phyloP scores from a whole-genome alignment of 768 basidiomycete genomes.

The Leccinum truebloodii region DNA sequence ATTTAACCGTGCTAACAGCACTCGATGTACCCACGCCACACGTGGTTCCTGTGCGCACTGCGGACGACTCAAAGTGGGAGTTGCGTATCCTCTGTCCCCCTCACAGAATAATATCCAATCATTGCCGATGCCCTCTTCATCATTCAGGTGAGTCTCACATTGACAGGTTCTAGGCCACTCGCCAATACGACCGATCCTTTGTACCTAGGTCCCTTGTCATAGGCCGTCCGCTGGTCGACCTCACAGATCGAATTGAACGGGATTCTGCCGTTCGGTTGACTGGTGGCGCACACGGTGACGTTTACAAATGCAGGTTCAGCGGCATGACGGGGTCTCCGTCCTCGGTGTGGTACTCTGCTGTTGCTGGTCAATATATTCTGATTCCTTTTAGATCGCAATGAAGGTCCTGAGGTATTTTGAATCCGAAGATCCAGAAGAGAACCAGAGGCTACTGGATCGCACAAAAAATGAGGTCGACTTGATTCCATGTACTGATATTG shows the following conservation, averaged over 20 bases:
- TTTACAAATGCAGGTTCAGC: slow-evolving; percentile 6
- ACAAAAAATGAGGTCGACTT: background rate
- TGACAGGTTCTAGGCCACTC: too few relatives aligned
- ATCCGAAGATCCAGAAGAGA: background rate
- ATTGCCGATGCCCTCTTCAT: too few relatives aligned
- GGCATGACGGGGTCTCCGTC: background rate
- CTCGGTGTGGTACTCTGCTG: background rate
- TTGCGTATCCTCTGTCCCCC: too few relatives aligned
- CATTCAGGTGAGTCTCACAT: too few relatives aligned
- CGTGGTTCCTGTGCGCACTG: too few relatives aligned
- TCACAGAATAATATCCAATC: too few relatives aligned
- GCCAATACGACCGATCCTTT: background rate
- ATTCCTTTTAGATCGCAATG: background rate
- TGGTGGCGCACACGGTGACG: slow-evolving; percentile 2
- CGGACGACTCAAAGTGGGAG: too few relatives aligned
- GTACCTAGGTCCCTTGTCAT: background rate
- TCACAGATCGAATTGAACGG: slow-evolving; percentile 3
- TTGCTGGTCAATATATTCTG: background rate
- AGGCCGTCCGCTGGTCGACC: background rate
- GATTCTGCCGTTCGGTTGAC: background rate
- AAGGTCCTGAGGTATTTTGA: background rate
- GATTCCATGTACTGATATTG: background rate
- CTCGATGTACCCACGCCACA: too few relatives aligned
- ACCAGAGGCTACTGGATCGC: background rate
- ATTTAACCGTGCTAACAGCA: too few relatives aligned